A percentile compares a stretch with the other conserved stretches of the same genome.
phyloP scores from a whole-genome alignment of 2,329 filamentous ascomycete species.

The Ascocoryne sarcoides region DNA sequence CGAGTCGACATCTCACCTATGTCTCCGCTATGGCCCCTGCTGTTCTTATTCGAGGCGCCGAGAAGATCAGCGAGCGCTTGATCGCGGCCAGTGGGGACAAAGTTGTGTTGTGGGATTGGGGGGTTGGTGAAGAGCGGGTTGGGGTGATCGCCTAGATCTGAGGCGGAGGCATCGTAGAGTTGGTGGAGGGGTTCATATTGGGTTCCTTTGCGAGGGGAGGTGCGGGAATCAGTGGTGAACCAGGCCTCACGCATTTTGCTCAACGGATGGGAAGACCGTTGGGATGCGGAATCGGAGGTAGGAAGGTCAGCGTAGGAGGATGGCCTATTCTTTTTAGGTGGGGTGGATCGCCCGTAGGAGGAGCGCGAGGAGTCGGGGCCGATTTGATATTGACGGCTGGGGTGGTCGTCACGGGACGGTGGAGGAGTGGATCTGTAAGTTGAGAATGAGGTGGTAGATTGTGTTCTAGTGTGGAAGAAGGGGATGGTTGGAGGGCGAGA shows the following conservation, averaged over 20 bases:
- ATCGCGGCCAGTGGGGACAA: neutral
- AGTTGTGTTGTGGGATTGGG: conserved; percentile 25
- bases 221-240: conserved; percentile 26
- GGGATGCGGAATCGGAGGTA: neutral
- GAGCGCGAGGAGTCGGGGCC: conserved; percentile 37
- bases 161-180: conserved; percentile 30
- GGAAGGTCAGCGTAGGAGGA: conserved; percentile 42
- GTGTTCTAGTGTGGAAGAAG: conserved; percentile 69
- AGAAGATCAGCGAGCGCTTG: too few species aligned
- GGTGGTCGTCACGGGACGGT: conserved; percentile 43
- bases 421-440: conserved; percentile 43
- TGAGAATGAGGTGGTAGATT: conserved; percentile 48
- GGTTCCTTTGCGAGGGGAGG: conserved; percentile 18
- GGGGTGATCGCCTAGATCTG: conserved; percentile 28
- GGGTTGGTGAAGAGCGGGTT: conserved; percentile 49
- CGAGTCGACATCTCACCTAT: conserved; percentile 33
- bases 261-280: neutral
- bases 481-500: conserved; percentile 52
- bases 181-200: conserved; percentile 28
- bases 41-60: conserved; percentile 39
- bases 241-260: conserved; percentile 14
- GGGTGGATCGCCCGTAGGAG: conserved; percentile 26
- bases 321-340: conserved; percentile 31
- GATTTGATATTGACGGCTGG: conserved; percentile 47
- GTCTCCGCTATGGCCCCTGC: conserved; percentile 36